Evolutionary conservation across 768 basidiomycete genomes (phyloP).

Genomic region (Phanerochaete sordida): DNA sequence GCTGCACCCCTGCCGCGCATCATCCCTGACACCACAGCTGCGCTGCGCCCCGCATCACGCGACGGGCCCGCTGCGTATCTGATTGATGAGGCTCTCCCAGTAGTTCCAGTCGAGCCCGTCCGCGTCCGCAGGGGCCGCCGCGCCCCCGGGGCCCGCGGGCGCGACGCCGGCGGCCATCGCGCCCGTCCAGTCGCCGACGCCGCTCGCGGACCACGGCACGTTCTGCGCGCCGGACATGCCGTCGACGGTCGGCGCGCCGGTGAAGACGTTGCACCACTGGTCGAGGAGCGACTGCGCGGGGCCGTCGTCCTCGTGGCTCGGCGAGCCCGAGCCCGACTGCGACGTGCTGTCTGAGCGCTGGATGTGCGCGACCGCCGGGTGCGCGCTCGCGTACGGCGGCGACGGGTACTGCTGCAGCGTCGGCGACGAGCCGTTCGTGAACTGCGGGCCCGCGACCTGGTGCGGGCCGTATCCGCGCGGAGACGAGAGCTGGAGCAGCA

Average conservation of each 20-base stretch:
- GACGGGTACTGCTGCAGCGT: conserved; percentile 9
- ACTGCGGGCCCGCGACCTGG: neutral
- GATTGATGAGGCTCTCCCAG: conserved; percentile 76
- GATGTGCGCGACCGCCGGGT: conserved; percentile 56
- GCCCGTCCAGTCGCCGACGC: conserved; percentile 52
- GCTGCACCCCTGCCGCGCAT: neutral
- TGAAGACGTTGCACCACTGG: conserved; percentile 83
- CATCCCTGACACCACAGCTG: neutral
- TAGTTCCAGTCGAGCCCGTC: conserved; percentile 75
- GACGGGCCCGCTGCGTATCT: conserved; percentile 37
- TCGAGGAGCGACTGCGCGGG: conserved; percentile 77
- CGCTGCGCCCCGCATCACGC: neutral
- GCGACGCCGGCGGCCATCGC: conserved; percentile 39
- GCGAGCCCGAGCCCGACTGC: conserved; percentile 60
- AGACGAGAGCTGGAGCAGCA: conserved; percentile 40
- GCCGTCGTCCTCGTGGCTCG: conserved; percentile 62
- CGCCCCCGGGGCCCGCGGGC: conserved; percentile 35
- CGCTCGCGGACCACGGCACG: conserved; percentile 59
- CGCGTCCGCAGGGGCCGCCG: conserved; percentile 39
- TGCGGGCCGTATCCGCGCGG: conserved; percentile 8
- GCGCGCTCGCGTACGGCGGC: conserved; percentile 17
- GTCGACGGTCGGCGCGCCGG: conserved; percentile 51
- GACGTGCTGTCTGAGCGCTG: conserved; percentile 54
- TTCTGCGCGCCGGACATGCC: conserved; percentile 23
- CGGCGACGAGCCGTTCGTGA: conserved; percentile 17